Evolutionary conservation across 208 protist species (phyloP).

Genomic region (Leishmania aethiopica): DNA sequence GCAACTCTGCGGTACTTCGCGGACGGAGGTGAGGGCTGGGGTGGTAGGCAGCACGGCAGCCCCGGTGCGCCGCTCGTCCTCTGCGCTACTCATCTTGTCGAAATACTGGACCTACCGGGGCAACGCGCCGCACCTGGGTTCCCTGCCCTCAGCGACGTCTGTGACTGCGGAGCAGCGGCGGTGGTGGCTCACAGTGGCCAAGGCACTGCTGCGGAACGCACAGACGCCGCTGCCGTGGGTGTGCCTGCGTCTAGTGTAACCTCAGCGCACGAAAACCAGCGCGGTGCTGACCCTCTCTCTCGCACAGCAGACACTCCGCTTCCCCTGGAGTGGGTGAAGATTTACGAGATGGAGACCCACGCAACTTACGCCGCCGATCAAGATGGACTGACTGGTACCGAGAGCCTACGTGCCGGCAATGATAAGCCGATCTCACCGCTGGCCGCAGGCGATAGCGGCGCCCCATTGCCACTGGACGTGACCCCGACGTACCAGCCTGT

Average conservation of each 20-base stretch:
- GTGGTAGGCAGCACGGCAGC: neutral
- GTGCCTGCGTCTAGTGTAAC: neutral
- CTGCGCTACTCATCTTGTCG: conserved; percentile 75
- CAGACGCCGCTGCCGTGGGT: neutral
- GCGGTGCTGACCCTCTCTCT: neutral
- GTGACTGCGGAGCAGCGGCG: neutral
- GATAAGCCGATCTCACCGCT: neutral
- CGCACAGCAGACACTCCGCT: conserved; percentile 22
- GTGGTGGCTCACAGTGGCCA: neutral
- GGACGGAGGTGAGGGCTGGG: neutral
- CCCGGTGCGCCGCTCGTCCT: conserved; percentile 46
- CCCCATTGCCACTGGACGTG: conserved; percentile 29
- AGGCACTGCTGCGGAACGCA: neutral
- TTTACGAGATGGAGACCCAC: conserved; percentile 49
- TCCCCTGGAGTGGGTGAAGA: conserved; percentile 44
- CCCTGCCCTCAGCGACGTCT: neutral
- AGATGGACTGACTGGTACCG: neutral
- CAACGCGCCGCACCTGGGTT: neutral
- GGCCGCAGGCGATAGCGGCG: neutral
- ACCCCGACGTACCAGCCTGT: conserved; percentile 44
- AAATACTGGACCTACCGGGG: conserved; percentile 40
- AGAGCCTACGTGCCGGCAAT: neutral
- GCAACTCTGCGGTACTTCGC: conserved; percentile 59
- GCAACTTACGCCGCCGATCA: conserved; percentile 29
- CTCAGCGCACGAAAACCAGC: neutral